Percentiles rank a stretch among this genome's conserved stretches.
These are phyloP conservation scores for Platismatia glauca DNA, from an alignment of 495 filamentous ascomycete species.

Conservation along the genomic window DNA sequence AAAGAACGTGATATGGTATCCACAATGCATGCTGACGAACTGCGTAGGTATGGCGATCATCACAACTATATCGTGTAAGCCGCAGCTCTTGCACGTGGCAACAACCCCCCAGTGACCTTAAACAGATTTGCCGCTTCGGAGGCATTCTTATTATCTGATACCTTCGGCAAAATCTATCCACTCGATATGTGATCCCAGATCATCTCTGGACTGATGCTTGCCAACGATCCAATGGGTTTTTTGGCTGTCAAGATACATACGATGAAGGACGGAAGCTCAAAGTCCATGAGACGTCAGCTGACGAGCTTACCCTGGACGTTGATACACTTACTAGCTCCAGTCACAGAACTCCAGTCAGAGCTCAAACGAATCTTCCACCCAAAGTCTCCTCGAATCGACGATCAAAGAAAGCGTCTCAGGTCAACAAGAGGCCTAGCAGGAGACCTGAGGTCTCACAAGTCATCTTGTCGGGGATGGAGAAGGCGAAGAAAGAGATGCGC, in stretches of 20 bases:
- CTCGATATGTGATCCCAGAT: slow-evolving; percentile 8
- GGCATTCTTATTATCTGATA: slow-evolving; percentile 4
- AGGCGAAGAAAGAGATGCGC: too few relatives aligned
- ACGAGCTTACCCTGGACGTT: too few relatives aligned
- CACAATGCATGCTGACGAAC: neutral
- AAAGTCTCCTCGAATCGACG: too few relatives aligned
- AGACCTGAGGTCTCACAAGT: too few relatives aligned
- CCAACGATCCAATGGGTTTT: slow-evolving; percentile 13
- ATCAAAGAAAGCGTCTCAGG: too few relatives aligned
- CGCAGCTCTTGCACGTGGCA: neutral
- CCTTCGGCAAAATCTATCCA: slow-evolving; percentile 6
- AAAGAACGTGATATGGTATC: neutral
- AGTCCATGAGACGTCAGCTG: too few relatives aligned
- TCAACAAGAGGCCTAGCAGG: too few relatives aligned
- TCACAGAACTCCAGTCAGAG: too few relatives aligned
- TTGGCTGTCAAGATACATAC: slow-evolving; percentile 12
- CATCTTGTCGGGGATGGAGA: too few relatives aligned
- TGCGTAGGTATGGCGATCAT: slow-evolving; percentile 3
- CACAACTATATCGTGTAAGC: slow-evolving; percentile 12
- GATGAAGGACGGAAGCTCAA: slow-evolving; percentile 10
- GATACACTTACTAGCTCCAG: too few relatives aligned
- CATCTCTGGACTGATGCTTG: slow-evolving; percentile 10
- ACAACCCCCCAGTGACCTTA: neutral
- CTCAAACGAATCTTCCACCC: too few relatives aligned
- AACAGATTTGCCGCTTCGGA: slow-evolving; percentile 6